These are phyloP conservation scores for Botrytis sinoallii DNA, from an alignment of 2,329 filamentous ascomycete species.

Conservation along the genomic window DNA sequence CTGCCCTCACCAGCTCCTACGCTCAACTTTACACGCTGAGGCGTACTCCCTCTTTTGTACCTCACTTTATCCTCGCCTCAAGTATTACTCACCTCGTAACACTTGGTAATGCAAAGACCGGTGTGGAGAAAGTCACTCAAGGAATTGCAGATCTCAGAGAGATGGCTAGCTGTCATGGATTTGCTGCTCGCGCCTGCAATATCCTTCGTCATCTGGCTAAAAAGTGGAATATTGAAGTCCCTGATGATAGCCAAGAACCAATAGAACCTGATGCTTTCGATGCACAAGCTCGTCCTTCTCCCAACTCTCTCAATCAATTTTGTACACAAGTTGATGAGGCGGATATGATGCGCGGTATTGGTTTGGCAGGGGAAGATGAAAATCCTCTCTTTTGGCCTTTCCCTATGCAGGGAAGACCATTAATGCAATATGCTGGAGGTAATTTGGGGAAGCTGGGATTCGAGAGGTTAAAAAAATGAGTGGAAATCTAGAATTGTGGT, in stretches of 20 bases:
- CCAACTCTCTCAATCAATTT: slow-evolving; percentile 30
- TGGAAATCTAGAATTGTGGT: background rate
- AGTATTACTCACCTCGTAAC: slow-evolving; percentile 33
- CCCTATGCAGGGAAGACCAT: slow-evolving; percentile 34
- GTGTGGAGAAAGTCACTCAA: slow-evolving; percentile 46
- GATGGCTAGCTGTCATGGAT: slow-evolving; percentile 49
- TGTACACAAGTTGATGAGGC: slow-evolving; percentile 27
- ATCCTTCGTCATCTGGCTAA: slow-evolving; percentile 56
- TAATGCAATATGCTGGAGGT: slow-evolving; percentile 21
- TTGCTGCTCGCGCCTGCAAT: slow-evolving; percentile 32
- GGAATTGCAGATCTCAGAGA: slow-evolving; percentile 57
- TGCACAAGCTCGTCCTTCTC: slow-evolving; percentile 21
- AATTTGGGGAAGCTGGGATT: slow-evolving; percentile 4
- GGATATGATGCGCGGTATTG: slow-evolving; percentile 37
- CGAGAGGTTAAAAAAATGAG: background rate
- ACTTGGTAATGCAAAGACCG: slow-evolving; percentile 31
- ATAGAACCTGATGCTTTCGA: slow-evolving; percentile 37
- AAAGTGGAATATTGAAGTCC: slow-evolving; percentile 57
- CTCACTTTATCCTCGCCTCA: slow-evolving; percentile 35
- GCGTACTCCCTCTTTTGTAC: slow-evolving; percentile 37
- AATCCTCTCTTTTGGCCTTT: slow-evolving; percentile 36
- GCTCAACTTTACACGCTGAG: slow-evolving; percentile 35
- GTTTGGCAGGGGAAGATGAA: slow-evolving; percentile 13
- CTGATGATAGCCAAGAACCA: slow-evolving; percentile 40
- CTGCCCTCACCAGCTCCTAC: slow-evolving; percentile 37